Percentiles rank a stretch among this genome's conserved stretches.
phyloP scores from a whole-genome alignment of 1,139 yeast genomes.

The Zygosaccharomyces pseudobailii region DNA sequence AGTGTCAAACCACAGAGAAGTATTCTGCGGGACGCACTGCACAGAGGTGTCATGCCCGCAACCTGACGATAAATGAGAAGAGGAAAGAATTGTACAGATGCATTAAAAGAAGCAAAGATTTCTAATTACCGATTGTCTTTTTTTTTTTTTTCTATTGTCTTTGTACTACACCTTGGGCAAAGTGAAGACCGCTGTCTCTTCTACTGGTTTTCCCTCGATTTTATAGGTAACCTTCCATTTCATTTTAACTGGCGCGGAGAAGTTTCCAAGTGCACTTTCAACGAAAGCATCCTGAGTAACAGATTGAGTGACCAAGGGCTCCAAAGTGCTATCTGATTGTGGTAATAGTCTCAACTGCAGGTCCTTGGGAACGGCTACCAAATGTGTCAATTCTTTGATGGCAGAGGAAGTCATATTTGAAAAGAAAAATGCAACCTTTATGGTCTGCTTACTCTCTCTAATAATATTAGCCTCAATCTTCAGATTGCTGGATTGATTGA shows the following conservation, averaged over 20 bases:
- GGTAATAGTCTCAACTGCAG: constrained; percentile 63
- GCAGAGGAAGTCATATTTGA: constrained; percentile 45
- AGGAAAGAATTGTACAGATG: constrained; percentile 1
- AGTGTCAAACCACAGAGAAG: no score
- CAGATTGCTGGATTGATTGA: constrained; percentile 47
- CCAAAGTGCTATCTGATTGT: constrained; percentile 56
- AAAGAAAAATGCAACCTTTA: constrained; percentile 44
- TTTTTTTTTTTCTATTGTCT: not conserved
- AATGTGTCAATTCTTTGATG: constrained; percentile 54
- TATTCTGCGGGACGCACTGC: no score
- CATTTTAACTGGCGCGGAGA: constrained; percentile 50
- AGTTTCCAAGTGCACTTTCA: constrained; percentile 42
- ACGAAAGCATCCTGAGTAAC: constrained; percentile 42
- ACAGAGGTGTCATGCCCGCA: no score
- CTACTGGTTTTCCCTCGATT: constrained; percentile 43
- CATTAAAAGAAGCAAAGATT: not conserved
- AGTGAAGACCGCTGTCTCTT: constrained; percentile 54
- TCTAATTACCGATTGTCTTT: not conserved
- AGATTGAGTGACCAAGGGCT: constrained; percentile 49
- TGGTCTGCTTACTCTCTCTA: constrained; percentile 37
- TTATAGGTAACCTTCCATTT: constrained; percentile 74
- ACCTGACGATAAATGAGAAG: not conserved
- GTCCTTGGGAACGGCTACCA: constrained; percentile 78
- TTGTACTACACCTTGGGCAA: constrained; percentile 32
- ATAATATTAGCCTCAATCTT: constrained; percentile 50